Percentiles rank a stretch among this genome's conserved stretches.
Conservation (phyloP, 148 eudicot species). For the Rhododendron vialii region DNA sequence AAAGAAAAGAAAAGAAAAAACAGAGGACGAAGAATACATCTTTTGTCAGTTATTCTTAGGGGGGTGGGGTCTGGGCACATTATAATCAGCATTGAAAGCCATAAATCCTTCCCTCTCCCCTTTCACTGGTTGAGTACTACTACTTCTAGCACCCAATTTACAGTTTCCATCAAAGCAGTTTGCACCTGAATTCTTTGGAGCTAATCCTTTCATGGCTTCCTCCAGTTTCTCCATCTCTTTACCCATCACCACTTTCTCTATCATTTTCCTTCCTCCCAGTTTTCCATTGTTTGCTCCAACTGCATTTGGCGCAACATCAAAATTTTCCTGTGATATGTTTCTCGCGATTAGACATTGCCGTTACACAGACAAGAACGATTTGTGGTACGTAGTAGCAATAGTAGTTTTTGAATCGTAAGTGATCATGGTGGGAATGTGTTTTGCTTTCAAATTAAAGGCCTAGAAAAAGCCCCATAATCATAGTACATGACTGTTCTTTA, state of each 20-base stretch:
- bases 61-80: conserved; percentile 29
- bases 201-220: not conserved
- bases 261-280: conserved; percentile 27
- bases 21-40: not conserved
- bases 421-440: not conserved
- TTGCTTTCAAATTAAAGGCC: not conserved
- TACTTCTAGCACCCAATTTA: not conserved
- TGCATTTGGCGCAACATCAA: not conserved
- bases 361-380: not conserved
- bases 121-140: conserved; percentile 2
- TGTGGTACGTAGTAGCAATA: not conserved
- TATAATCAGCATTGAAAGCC: conserved; percentile 31
- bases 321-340: not conserved
- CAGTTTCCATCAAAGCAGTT: conserved; percentile 16
- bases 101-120: conserved; percentile 9
- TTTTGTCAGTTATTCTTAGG: conserved; percentile 29
- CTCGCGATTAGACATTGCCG: not conserved
- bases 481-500: not conserved
- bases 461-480: not conserved
- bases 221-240: not conserved
- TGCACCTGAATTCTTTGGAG: conserved; percentile 27
- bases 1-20: not conserved
- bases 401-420: not conserved
- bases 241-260: not conserved
- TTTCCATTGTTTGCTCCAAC: not conserved